Base-by-base conservation (phyloP, 2,329 filamentous ascomycete species). In the Paecilomyces fulvus region DNA sequence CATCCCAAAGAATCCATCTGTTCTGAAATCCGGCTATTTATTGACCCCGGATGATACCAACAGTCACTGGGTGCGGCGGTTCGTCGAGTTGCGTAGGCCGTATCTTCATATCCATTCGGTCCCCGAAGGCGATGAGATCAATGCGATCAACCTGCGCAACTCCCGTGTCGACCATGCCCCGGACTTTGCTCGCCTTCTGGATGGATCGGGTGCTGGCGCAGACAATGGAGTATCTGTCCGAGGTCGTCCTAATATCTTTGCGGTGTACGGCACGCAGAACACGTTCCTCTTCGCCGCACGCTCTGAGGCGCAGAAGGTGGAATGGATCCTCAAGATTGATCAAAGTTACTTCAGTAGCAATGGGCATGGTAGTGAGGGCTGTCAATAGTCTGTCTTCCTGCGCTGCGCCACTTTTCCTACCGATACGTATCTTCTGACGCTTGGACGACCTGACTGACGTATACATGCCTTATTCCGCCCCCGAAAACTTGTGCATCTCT, bases 301-400 rank as follows among this genome's bases (percentile, higher is more conserved):
- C 57, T 92, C 85, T 65, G 92, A 96, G 76, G 82, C 86, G 52
- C 92, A 96, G 72, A 96, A 96, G 79, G 87, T 92, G 64, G 94
- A 97, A 71, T 99, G 94, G 94, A 96, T 99, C 64, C 83, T 95
- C 72, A 87, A 88, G 67, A 90, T 99, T 64, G 94, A 99, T 73
- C 88, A 96, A 77, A 89, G 87, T 63, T 86, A 82, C 70, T 83
- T 84, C 65, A 75, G 71, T 58, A 61, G 66, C 43, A 63, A 66
- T 58, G 57, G 64, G 20, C 57, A 62, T 48, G 60, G 59, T 10
- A 70, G 63, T 49, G 55, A 56, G 23, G 59, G 64, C 48, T 58
- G 25, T 4, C 7, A 21, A 49, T 49, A 3, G 20, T 49, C 37
- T 17, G 37, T 43, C 37, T 43, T 17, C 9, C 0, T 11, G 7